phyloP scores from a whole-genome alignment of 2,329 filamentous ascomycete species.

The Amphichorda felina region DNA sequence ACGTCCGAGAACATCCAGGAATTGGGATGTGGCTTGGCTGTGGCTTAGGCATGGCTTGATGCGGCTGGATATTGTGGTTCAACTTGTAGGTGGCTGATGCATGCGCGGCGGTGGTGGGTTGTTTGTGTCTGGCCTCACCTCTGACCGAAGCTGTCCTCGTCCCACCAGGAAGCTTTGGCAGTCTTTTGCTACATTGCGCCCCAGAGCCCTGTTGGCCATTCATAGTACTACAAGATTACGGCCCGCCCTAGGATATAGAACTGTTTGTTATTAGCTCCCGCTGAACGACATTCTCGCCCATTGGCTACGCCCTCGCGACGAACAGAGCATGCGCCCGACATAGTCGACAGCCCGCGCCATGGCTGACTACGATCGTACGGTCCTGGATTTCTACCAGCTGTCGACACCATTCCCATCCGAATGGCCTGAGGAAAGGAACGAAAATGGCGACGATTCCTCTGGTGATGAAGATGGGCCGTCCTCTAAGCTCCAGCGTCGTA shows the following conservation, averaged over 20 bases:
- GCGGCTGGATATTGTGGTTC: background rate
- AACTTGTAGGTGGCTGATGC: no score
- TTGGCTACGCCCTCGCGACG: background rate
- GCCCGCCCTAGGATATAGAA: no score
- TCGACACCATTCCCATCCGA: conserved; percentile 64
- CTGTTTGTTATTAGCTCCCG: background rate
- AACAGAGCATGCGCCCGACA: conserved; percentile 4
- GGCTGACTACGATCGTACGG: conserved; percentile 62
- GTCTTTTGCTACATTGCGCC: no score
- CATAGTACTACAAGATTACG: no score
- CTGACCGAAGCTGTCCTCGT: no score
- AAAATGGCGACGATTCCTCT: conserved; percentile 46
- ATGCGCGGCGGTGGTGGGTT: no score
- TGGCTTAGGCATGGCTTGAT: background rate
- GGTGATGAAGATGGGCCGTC: conserved; percentile 35
- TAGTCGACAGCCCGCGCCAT: conserved; percentile 17
- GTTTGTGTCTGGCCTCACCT: no score
- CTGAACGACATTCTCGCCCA: background rate
- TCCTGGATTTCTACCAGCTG: conserved; percentile 86
- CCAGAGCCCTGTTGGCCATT: no score
- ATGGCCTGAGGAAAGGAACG: conserved; percentile 76
- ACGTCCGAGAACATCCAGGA: background rate
- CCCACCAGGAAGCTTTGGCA: no score
- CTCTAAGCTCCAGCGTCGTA: conserved; percentile 43
- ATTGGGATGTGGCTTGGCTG: background rate